These are phyloP conservation scores for Monilinia vaccinii-corymbosi DNA, from an alignment of 2,329 filamentous ascomycete genomes.

Conservation along the genomic window DNA sequence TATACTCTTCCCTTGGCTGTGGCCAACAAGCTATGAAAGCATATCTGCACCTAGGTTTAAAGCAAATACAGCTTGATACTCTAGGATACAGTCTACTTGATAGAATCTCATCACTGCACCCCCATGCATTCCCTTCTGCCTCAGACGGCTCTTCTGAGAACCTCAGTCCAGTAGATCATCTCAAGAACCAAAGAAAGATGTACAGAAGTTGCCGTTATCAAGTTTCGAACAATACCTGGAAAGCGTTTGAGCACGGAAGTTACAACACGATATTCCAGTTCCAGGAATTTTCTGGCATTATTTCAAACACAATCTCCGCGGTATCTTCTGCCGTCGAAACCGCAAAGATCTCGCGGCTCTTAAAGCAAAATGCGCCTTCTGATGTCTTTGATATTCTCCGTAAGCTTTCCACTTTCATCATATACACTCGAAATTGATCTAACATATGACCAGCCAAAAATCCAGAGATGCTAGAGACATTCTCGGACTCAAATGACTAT, in stretches of 20 bases:
- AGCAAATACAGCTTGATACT: slow-evolving; percentile 35
- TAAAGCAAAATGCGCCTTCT: slow-evolving; percentile 13
- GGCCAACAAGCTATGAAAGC: slow-evolving; percentile 31
- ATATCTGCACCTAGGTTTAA: slow-evolving; percentile 32
- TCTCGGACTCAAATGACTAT: slow-evolving; percentile 27
- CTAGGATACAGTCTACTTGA: slow-evolving; percentile 32
- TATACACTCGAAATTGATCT: neutral
- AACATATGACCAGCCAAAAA: neutral
- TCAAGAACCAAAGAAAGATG: slow-evolving; percentile 25
- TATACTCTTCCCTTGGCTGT: slow-evolving; percentile 32
- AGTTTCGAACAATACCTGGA: slow-evolving; percentile 25
- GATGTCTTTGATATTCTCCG: slow-evolving; percentile 23
- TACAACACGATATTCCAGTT: slow-evolving; percentile 30
- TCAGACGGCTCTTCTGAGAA: slow-evolving; percentile 14
- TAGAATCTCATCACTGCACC: slow-evolving; percentile 33
- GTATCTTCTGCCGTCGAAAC: slow-evolving; percentile 25
- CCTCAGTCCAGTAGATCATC: slow-evolving; percentile 19
- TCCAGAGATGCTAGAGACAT: slow-evolving; percentile 6
- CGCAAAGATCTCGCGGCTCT: slow-evolving; percentile 24
- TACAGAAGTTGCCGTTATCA: slow-evolving; percentile 21
- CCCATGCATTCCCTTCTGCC: slow-evolving; percentile 24
- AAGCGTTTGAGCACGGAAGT: slow-evolving; percentile 27
- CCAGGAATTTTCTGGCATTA: slow-evolving; percentile 23
- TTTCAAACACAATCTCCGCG: slow-evolving; percentile 21
- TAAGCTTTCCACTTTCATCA: slow-evolving; percentile 14